These are phyloP conservation scores for Penicillium sp. DNA, from an alignment of 2,329 filamentous ascomycete species.

Conservation along the genomic window DNA sequence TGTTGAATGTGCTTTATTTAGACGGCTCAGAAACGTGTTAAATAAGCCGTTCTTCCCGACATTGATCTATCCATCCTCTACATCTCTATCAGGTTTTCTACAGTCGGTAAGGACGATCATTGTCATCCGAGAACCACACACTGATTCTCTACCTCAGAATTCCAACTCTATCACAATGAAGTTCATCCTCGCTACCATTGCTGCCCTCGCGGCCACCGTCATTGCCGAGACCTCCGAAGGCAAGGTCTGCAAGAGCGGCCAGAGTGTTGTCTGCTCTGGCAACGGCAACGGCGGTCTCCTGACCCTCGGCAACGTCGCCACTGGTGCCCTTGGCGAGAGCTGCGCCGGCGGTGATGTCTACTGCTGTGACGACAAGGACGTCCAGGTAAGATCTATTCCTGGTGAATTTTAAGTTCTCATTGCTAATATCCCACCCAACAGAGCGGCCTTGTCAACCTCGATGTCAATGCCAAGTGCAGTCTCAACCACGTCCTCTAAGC, in stretches of 20 bases:
- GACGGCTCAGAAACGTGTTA: too few species aligned
- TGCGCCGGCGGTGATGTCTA: constrained; percentile 14
- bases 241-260: constrained; percentile 3
- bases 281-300: constrained; percentile 12
- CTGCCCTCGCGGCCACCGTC: constrained; percentile 1
- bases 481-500: constrained; percentile 12
- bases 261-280: constrained; percentile 10
- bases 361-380: constrained; percentile 9
- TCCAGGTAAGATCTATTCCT: constrained; percentile 2
- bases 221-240: constrained; percentile 1
- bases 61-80: too few species aligned
- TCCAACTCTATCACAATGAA: constrained; percentile 6
- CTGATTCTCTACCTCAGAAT: too few species aligned
- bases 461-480: constrained; percentile 12
- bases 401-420: neutral
- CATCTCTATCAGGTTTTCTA: too few species aligned
- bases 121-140: too few species aligned
- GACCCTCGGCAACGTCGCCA: constrained; percentile 12
- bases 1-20: too few species aligned
- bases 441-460: constrained; percentile 12
- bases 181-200: constrained; percentile 5
- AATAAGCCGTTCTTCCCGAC: too few species aligned
- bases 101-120: too few species aligned
- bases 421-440: constrained; percentile 4
- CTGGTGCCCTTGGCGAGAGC: constrained; percentile 10